Evolutionary conservation across 805 yeast genomes (phyloP), one percentile per base, ranked within the genome.

Genomic region (Metschnikowia noctiluminum): DNA sequence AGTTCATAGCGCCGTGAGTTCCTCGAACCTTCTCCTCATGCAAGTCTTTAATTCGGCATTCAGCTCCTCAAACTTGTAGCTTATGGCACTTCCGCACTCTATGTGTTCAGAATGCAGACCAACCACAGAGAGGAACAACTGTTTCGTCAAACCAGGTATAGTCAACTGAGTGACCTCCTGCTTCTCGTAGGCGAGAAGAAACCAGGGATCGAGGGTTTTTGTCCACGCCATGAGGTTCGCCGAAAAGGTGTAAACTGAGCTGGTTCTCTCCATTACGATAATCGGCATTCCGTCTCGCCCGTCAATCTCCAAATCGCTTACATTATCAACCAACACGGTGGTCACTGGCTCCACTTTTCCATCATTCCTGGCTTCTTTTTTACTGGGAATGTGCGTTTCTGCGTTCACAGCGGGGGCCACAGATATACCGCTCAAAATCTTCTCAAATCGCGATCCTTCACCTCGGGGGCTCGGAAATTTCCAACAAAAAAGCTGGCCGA

Each of bases 401-500:
- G 51, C 51, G 58, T 80, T 80, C 47, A 82, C 56, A 2, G 82
- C 66, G 0, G 84, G 75, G 0, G 87, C 80, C 27, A 84, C 52
- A 1, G 86, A 77, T 1, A 80, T 68, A 1, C 74, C 76, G 31
- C 62, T 62, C 34, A 79, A 50, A 0, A 77, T 44, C 2, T 65
- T 68, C 30, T 60, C 58, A 28, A 73, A 49, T 10, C 43, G 41
- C 13, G 52, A 58, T 6, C 54, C 51, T 7, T 52, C 53, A 2
- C 38, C 16, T 1, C 46, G 28, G 7, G 35, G 38, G 1, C 8
- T 7, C 1, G 63, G 59, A n/a, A 82, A 50, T 51, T 77, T 66
- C 84, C 84, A 84, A 1, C 73, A 64, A 58, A 74, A 75, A 1
- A 82, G 44, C 40, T 78, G 60, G 4, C 83, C 85, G n/a, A 68